Conservation (phyloP, 2,329 filamentous ascomycete species). For the Ascochyta lentis region DNA sequence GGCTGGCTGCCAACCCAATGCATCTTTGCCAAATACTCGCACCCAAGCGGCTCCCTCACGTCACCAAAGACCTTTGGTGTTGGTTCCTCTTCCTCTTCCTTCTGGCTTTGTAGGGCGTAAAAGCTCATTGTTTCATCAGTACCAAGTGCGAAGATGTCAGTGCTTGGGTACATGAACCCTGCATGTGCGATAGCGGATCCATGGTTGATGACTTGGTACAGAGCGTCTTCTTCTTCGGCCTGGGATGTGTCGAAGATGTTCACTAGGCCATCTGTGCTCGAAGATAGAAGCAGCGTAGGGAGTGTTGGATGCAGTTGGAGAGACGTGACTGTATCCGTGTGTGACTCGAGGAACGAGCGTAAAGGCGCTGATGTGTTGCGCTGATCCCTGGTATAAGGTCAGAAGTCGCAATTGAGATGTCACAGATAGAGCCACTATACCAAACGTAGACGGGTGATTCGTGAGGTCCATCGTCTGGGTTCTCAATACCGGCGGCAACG, state of each 20-base stretch:
- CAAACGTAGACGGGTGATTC: conserved; percentile 49
- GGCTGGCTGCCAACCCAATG: conserved; percentile 66
- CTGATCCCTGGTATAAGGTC: conserved; percentile 45
- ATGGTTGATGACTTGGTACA: conserved; percentile 81
- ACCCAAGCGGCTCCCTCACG: conserved; percentile 67
- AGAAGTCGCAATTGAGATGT: neutral
- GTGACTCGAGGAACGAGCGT: conserved; percentile 54
- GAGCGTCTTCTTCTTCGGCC: conserved; percentile 74
- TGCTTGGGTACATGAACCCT: conserved; percentile 66
- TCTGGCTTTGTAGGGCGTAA: conserved; percentile 71
- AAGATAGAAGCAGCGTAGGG: conserved; percentile 71
- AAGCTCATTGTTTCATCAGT: conserved; percentile 80
- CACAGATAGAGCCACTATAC: conserved; percentile 19
- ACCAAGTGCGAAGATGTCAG: conserved; percentile 70
- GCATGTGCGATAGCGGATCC: conserved; percentile 76
- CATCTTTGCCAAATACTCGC: conserved; percentile 77
- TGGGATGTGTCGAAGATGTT: conserved; percentile 74
- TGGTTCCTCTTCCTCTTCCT: conserved; percentile 63
- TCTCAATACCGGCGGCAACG: conserved; percentile 76
- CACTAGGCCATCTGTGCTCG: conserved; percentile 80
- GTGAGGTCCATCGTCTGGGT: conserved; percentile 59
- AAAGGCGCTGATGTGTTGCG: conserved; percentile 48
- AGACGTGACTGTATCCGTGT: conserved; percentile 67
- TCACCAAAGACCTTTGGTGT: conserved; percentile 67
- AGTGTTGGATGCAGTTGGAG: conserved; percentile 67